Evolutionary conservation across 257 asterid species (phyloP).

Genomic region (Solanum sparsipilum): DNA sequence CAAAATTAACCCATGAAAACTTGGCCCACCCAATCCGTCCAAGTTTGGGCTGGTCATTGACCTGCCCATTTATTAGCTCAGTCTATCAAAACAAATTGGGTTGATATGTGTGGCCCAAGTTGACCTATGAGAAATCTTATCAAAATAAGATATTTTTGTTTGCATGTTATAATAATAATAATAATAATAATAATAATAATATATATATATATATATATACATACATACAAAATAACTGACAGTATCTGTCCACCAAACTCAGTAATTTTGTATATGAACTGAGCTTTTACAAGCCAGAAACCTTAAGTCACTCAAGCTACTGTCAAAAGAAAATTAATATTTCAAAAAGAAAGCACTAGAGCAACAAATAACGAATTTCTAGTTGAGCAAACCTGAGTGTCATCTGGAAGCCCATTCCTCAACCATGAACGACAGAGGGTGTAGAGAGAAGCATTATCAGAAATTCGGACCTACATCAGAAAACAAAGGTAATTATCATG

Average conservation of each 20-base stretch:
- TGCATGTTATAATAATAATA: neutral
- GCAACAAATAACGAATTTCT: neutral
- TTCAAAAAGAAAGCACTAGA: neutral
- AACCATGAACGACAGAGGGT: conserved; percentile 83
- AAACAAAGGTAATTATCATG: conserved; percentile 1
- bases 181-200: no score
- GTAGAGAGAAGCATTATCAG: conserved; percentile 62
- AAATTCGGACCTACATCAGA: conserved; percentile 47
- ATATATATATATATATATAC: no score
- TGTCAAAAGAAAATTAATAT: neutral
- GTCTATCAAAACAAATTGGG: neutral
- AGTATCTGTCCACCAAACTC: no score
- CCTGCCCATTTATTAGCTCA: neutral
- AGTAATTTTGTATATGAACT: neutral
- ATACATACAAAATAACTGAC: no score
- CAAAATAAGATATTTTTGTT: neutral
- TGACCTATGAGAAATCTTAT: neutral
- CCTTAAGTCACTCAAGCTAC: neutral
- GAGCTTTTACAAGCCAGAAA: neutral
- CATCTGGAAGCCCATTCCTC: conserved; percentile 68
- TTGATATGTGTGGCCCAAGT: neutral
- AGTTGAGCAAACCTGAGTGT: conserved; percentile 50
- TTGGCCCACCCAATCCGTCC: neutral
- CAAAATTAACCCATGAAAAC: neutral
- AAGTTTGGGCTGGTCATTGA: neutral